These are phyloP conservation scores for Mycena alexandri DNA, from an alignment of 768 basidiomycete species.

Conservation along the genomic window DNA sequence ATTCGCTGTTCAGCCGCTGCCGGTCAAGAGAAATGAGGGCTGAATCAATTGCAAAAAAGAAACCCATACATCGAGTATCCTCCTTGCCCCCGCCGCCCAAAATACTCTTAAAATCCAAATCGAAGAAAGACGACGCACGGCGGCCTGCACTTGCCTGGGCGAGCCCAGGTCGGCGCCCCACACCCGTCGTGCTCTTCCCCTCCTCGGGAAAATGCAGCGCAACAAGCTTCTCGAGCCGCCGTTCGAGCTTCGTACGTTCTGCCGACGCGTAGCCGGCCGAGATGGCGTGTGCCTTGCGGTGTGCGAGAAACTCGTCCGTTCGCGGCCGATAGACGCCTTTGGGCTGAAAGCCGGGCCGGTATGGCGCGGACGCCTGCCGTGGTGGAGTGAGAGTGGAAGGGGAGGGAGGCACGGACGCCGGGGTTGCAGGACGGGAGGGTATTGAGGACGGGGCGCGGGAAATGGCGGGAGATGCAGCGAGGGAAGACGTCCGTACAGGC, in stretches of 20 bases:
- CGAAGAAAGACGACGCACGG: conserved; percentile 80
- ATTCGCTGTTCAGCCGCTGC: conserved; percentile 89
- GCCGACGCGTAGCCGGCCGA: conserved; percentile 57
- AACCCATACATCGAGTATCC: conserved; percentile 74
- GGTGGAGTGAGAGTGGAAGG: conserved; percentile 38
- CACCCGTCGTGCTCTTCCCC: conserved; percentile 32
- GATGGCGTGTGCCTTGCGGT: conserved; percentile 49
- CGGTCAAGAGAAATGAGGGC: background rate
- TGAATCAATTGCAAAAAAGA: background rate
- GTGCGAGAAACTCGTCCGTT: conserved; percentile 84
- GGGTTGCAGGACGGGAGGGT: conserved; percentile 34
- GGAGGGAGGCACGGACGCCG: conserved; percentile 40
- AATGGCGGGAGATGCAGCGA: conserved; percentile 25
- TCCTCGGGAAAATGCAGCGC: conserved; percentile 71
- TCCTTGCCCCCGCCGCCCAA: conserved; percentile 66
- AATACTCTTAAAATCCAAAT: conserved; percentile 73
- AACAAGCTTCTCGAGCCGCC: conserved; percentile 91
- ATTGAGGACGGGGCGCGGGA: conserved; percentile 34
- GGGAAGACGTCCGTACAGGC: conserved; percentile 37
- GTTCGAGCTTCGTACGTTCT: conserved; percentile 86
- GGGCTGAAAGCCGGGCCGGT: conserved; percentile 95
- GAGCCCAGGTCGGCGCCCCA: conserved; percentile 35
- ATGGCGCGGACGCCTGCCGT: conserved; percentile 65
- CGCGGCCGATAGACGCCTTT: conserved; percentile 83
- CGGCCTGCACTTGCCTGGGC: conserved; percentile 45